These are phyloP conservation scores for Pseudogymnoascus sp. DNA, from an alignment of 2,329 filamentous ascomycete species.

Conservation along the genomic window DNA sequence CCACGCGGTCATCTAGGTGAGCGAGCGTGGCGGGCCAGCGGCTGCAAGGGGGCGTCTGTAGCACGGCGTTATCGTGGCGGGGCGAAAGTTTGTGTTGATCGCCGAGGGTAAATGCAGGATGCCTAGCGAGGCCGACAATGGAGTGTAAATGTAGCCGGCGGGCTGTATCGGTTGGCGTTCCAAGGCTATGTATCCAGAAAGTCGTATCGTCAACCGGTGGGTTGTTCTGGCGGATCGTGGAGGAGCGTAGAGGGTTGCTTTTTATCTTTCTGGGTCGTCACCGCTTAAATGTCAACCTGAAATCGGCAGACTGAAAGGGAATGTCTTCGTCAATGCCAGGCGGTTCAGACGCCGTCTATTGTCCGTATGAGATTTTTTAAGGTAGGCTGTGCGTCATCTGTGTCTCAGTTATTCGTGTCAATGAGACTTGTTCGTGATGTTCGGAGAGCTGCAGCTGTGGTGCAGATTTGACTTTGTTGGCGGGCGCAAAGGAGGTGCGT, in stretches of 20 bases:
- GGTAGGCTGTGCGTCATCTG: neutral
- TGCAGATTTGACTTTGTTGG: conserved; percentile 10
- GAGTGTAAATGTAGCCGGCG: conserved; percentile 7
- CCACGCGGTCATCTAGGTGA: conserved; percentile 7
- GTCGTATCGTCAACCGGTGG: conserved; percentile 13
- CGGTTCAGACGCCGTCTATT: conserved; percentile 3
- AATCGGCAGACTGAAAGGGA: conserved; percentile 18
- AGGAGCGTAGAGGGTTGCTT: conserved; percentile 7
- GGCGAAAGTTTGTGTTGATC: conserved; percentile 9
- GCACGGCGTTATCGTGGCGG: conserved; percentile 1
- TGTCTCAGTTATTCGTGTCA: conserved; percentile 14
- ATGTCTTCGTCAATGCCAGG: conserved; percentile 16
- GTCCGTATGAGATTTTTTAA: conserved; percentile 2
- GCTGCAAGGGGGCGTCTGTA: conserved; percentile 4
- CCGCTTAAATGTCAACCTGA: conserved; percentile 15
- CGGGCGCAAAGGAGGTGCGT: neutral
- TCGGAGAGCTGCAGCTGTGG: conserved; percentile 24
- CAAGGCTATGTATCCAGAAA: neutral
- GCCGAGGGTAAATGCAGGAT: conserved; percentile 27
- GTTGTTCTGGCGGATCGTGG: conserved; percentile 13
- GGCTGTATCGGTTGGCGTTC: conserved; percentile 12
- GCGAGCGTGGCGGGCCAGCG: conserved; percentile 21
- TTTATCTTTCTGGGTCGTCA: neutral
- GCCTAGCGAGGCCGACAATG: conserved; percentile 19
- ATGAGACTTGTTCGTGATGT: conserved; percentile 19